Base-by-base conservation (phyloP, 768 basidiomycete species). In the Filobasidium floriforme region DNA sequence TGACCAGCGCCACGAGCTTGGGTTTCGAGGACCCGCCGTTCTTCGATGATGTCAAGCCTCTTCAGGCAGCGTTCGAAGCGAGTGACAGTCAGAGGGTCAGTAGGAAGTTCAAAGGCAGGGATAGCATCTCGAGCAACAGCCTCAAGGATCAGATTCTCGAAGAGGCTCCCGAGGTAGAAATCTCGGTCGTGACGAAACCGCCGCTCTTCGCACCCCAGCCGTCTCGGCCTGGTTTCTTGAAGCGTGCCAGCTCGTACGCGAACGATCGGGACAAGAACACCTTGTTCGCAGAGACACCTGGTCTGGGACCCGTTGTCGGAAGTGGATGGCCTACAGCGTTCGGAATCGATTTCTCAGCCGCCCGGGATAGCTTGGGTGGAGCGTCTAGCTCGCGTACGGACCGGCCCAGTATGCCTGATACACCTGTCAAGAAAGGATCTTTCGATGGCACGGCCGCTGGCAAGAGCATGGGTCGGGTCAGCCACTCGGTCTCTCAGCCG, bases 41-140 rank as follows among this genome's bases (percentile, higher is more conserved):
- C 24, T 78, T 78, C 59, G 77, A 76, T 44, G 73, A 76, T 57
- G 73, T 76, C 55, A 76, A 76, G 60, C 77, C 77, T 24, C 66
- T 76, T 12, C 72, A 74, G 41, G 75, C 75, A 43, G 75, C 71
- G 0, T 76, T 76, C 60, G 75, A 75, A 41, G 59, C 69, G 11
- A 46, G 32, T 15, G 65, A 63, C 5, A 55, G 62, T 49, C 71
- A 72, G 0, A 26, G 44, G 9, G 71, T 78, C 19, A 67, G 64
- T 3, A 62, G 73, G 22, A 76, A 75, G 61, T 78, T 76, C 69
- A 76, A 76, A 52, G 74, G 74, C 1, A 61, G 77, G 61, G 77
- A 78, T 65, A 59, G 57, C 22, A 57, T 57, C 68, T 75, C 75
- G 7, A 75, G 77, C 24, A 73, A 75, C 11, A 66, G 71, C 14